These are phyloP conservation scores for Scleroderma bovista DNA, from an alignment of 768 basidiomycete genomes.

Conservation along the genomic window DNA sequence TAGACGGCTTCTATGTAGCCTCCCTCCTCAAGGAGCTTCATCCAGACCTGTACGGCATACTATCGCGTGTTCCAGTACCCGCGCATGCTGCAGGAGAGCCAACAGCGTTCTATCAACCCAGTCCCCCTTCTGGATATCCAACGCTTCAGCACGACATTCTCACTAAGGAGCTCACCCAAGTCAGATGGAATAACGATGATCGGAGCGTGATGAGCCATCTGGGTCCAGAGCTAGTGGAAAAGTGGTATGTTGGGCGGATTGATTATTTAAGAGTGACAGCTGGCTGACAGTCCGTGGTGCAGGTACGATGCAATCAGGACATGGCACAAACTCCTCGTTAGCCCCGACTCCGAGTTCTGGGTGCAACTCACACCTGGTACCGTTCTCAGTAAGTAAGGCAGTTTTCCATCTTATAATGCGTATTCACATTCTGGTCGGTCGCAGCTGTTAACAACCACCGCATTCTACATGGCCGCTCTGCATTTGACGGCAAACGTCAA, in stretches of 20 bases:
- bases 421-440: background rate
- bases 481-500: slow-evolving; percentile 78
- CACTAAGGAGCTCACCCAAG: slow-evolving; percentile 61
- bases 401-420: background rate
- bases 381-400: slow-evolving; percentile 67
- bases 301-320: slow-evolving; percentile 77
- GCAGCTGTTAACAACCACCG: slow-evolving; percentile 89
- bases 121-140: slow-evolving; percentile 58
- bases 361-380: slow-evolving; percentile 84
- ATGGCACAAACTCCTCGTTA: slow-evolving; percentile 75
- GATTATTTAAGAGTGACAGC: background rate
- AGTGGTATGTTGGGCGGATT: slow-evolving; percentile 46
- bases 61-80: slow-evolving; percentile 65
- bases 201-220: slow-evolving; percentile 72
- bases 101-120: slow-evolving; percentile 49
- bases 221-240: slow-evolving; percentile 55
- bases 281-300: background rate
- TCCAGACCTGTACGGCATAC: slow-evolving; percentile 62
- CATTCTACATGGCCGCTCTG: slow-evolving; percentile 90
- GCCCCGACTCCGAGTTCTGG: slow-evolving; percentile 87
- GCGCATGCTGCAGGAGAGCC: slow-evolving; percentile 87
- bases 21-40: slow-evolving; percentile 67
- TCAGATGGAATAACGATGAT: slow-evolving; percentile 95
- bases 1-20: slow-evolving; percentile 93
- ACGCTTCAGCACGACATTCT: slow-evolving; percentile 60